A percentile compares a stretch with the other conserved stretches of the same genome.
These are phyloP conservation scores for Annulohypoxylon truncatum DNA, from an alignment of 2,329 filamentous ascomycete species.

Conservation along the genomic window DNA sequence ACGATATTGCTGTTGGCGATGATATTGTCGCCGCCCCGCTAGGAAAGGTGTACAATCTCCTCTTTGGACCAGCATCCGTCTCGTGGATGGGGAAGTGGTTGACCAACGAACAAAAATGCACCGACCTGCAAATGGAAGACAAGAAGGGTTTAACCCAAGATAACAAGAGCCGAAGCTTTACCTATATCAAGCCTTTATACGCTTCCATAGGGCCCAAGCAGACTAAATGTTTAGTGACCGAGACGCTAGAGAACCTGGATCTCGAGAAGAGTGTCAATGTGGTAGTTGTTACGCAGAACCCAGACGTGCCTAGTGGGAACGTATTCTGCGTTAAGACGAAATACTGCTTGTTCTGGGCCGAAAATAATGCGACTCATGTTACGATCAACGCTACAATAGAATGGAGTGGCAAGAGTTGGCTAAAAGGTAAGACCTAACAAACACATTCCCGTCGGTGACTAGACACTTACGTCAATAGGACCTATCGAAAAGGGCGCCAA, in stretches of 20 bases:
- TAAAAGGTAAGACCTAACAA: constrained; percentile 75
- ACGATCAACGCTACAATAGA: constrained; percentile 92
- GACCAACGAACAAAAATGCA: constrained; percentile 86
- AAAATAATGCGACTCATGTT: constrained; percentile 85
- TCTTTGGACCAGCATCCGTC: constrained; percentile 85
- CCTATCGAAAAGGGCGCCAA: constrained; percentile 96
- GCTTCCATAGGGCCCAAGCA: constrained; percentile 89
- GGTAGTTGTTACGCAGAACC: constrained; percentile 86
- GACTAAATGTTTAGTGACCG: constrained; percentile 92
- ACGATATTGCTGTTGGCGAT: constrained; percentile 86
- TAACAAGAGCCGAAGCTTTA: constrained; percentile 78
- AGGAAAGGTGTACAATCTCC: constrained; percentile 88
- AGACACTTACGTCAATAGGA: constrained; percentile 64
- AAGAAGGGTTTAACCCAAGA: constrained; percentile 82
- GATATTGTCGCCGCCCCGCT: constrained; percentile 87
- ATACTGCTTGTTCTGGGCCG: constrained; percentile 93
- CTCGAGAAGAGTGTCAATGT: constrained; percentile 88
- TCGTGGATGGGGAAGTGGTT: constrained; percentile 90
- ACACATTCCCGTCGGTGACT: neutral
- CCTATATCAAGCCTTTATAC: constrained; percentile 91
- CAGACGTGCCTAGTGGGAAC: constrained; percentile 94
- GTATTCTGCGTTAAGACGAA: constrained; percentile 92
- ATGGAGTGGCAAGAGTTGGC: constrained; percentile 98
- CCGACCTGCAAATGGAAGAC: constrained; percentile 88
- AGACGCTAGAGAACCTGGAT: constrained; percentile 86